Conservation (phyloP, 768 basidiomycete genomes). For the Cubamyces sp. region DNA sequence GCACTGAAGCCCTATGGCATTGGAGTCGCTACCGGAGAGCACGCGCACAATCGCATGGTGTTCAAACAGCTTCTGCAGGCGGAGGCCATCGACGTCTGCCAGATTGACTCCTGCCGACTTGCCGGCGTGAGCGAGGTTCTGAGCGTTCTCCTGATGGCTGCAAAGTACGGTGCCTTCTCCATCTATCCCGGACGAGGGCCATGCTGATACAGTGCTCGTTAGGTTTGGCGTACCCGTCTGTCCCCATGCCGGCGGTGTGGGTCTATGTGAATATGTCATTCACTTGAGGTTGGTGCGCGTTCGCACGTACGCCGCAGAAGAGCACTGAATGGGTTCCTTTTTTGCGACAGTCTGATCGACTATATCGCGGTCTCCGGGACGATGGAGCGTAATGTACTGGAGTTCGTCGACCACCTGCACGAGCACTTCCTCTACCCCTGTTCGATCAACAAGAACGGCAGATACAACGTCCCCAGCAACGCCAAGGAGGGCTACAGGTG, state of each 20-base stretch:
- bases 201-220: conserved; percentile 12
- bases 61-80: conserved; percentile 94
- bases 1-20: conserved; percentile 79
- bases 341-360: conserved; percentile 72
- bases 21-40: conserved; percentile 93
- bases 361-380: conserved; percentile 90
- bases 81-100: conserved; percentile 92
- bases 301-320: not conserved
- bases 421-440: conserved; percentile 91
- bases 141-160: conserved; percentile 86
- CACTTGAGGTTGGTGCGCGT: conserved; percentile 61
- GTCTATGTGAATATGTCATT: conserved; percentile 91
- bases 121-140: conserved; percentile 96
- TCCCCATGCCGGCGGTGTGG: conserved; percentile 95
- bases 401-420: conserved; percentile 89
- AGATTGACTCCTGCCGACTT: conserved; percentile 93
- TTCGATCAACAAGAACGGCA: conserved; percentile 81
- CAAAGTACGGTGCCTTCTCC: conserved; percentile 56
- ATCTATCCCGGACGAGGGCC: not conserved
- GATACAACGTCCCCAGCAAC: conserved; percentile 85
- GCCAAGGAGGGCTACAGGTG: conserved; percentile 81
- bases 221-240: conserved; percentile 86
- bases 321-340: not conserved
- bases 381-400: conserved; percentile 94
- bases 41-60: conserved; percentile 92